A percentile compares a stretch with the other conserved stretches of the same genome.
phyloP scores from a whole-genome alignment of 305 asterid species.

The Rubia tinctorum region DNA sequence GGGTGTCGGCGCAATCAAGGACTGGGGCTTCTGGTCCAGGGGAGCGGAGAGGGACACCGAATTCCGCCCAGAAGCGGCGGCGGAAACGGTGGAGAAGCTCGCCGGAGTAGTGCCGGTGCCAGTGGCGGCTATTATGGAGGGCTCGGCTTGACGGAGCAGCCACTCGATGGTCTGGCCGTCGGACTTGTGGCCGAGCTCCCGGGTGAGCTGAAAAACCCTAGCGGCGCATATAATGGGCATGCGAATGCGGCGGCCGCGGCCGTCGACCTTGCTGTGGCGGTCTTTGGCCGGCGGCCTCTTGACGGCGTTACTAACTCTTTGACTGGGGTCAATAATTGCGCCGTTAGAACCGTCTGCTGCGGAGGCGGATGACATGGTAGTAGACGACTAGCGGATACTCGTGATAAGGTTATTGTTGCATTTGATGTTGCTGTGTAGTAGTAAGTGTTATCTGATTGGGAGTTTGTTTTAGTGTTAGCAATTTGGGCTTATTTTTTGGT shows the following conservation, averaged over 20 bases:
- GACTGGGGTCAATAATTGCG: conserved; percentile 47
- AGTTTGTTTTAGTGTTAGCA: background rate
- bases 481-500: background rate
- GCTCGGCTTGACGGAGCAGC: conserved; percentile 97
- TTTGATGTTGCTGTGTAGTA: no score
- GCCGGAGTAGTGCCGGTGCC: conserved; percentile 97
- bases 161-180: conserved; percentile 98
- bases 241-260: conserved; percentile 92
- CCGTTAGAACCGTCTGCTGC: conserved; percentile 43
- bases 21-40: conserved; percentile 57
- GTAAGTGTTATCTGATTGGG: background rate
- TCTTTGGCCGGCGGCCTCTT: conserved; percentile 95
- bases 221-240: conserved; percentile 99
- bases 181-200: conserved; percentile 94
- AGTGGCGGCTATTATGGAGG: conserved; percentile 91
- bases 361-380: conserved; percentile 40
- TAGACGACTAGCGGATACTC: no score
- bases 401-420: background rate
- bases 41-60: conserved; percentile 42
- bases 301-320: conserved; percentile 29
- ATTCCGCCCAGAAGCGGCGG: conserved; percentile 35
- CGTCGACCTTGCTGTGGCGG: conserved; percentile 97
- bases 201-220: conserved; percentile 86
- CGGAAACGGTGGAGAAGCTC: conserved; percentile 69
- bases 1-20: conserved; percentile 58